Evolutionary conservation across 208 protist species (phyloP).

Genomic region (Trichomonas tenax): DNA sequence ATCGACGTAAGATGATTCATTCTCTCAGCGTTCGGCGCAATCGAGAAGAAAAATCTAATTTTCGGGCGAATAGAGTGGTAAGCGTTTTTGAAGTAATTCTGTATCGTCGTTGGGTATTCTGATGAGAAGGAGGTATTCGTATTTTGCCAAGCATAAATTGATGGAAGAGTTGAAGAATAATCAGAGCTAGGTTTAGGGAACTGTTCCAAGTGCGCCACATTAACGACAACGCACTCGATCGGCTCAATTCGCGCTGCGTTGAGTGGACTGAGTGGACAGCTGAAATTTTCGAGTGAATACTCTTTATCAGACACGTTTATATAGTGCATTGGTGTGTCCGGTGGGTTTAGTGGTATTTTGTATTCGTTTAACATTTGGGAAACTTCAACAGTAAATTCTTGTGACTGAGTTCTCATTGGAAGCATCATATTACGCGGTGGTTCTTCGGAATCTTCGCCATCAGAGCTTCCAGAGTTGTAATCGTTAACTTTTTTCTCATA

Average conservation of each 20-base stretch:
- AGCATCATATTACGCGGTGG: neutral
- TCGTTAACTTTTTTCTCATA: neutral
- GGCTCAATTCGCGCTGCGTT: neutral
- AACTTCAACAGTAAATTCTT: slow-evolving; percentile 12
- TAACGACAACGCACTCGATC: neutral
- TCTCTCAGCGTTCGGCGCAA: neutral
- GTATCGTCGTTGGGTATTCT: neutral
- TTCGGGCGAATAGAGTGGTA: neutral
- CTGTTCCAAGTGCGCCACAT: neutral
- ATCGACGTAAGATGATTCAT: neutral
- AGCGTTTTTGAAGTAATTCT: neutral
- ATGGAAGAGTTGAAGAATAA: neutral
- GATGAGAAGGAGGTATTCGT: neutral
- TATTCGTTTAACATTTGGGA: neutral
- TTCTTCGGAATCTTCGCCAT: neutral
- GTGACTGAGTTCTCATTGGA: neutral
- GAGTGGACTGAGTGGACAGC: neutral
- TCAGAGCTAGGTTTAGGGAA: neutral
- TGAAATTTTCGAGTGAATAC: neutral
- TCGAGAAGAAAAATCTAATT: slow-evolving; percentile 9
- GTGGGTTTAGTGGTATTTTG: neutral
- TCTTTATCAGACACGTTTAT: neutral
- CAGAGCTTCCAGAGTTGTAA: neutral
- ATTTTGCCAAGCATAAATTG: neutral
- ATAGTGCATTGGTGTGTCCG: neutral